Percentiles rank a stretch among this genome's conserved stretches.
phyloP scores from a whole-genome alignment of 177 flowering plant species.

The Tripterygium wilfordii region DNA sequence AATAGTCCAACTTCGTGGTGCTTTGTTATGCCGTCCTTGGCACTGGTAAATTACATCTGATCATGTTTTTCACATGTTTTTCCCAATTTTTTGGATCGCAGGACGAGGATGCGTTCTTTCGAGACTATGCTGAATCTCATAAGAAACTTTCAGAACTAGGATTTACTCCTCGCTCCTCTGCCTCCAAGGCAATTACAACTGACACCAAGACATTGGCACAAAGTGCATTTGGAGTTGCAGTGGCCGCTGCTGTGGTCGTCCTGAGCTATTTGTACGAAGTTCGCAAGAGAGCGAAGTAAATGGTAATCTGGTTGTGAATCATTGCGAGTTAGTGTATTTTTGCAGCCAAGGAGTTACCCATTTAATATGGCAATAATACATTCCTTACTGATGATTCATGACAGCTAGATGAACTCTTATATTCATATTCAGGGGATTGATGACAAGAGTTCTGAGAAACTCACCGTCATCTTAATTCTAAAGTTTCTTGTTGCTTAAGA shows the following conservation, averaged over 20 bases:
- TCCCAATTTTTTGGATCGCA: constrained; percentile 22
- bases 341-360: background rate
- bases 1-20: no score
- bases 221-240: background rate
- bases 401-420: no score
- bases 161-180: constrained; percentile 31
- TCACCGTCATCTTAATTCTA: no score
- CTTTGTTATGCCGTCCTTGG: no score
- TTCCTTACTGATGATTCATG: no score
- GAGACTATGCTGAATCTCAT: constrained; percentile 78
- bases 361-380: background rate
- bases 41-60: no score
- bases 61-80: no score
- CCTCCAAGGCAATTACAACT: background rate
- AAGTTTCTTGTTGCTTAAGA: no score
- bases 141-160: constrained; percentile 92
- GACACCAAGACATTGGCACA: background rate
- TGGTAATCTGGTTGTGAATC: background rate
- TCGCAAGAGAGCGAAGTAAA: background rate
- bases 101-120: constrained; percentile 89
- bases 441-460: no score
- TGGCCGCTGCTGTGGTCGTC: background rate
- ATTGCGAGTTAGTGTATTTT: background rate
- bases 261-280: background rate
- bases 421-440: no score